Evolutionary conservation across 805 yeast genomes (phyloP), one percentile per base, ranked within the genome.

Genomic region (Sporopachydermia lactativora): DNA sequence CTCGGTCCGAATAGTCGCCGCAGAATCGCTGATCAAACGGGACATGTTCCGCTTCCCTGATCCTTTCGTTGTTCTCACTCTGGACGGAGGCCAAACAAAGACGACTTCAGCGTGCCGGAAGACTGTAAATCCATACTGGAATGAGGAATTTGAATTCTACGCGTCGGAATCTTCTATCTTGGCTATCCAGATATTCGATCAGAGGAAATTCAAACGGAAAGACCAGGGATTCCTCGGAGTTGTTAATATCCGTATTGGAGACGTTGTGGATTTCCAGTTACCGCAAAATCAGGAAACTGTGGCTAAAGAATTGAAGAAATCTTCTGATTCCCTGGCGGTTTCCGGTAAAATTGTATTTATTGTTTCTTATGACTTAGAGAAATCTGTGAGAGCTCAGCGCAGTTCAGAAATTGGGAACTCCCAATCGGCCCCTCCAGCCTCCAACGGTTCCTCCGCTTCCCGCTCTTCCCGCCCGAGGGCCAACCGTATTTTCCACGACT

Each of bases 201-300:
- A 89, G 59, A 88, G 86, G 58, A 92, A 92, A 61, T 92, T 92
- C 66, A 92, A 92, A 60, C 86, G 85, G 75, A 88, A 86, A 71
- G 98, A 92, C 58, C 99, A 92, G 61, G 99, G 99, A 3, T 92
- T 92, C 52, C 66, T 92, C 41, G 99, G 99, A 43, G 97, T 92
- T 15, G 92, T 92, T 45, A 92, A 92, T 58, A 72, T 92, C 40
- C 70, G 94, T 48, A 73, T 92, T 19, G 89, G 89, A 35, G 97
- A 92, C 58, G 85, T 83, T 18, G 72, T 89, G 43, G 94, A 86
- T 55, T 54, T 53, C 62, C 62, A 36, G 6, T 11, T n/a, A 15
- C 16, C 19, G 37, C 19, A 17, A 13, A 14, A 15, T 35, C 88
- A 81, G 56, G 95, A 88, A 59, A 89, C 96, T 44, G 77, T 89